Conservation (phyloP, 1,284 basidiomycete species). For the Golubevia sp. region DNA sequence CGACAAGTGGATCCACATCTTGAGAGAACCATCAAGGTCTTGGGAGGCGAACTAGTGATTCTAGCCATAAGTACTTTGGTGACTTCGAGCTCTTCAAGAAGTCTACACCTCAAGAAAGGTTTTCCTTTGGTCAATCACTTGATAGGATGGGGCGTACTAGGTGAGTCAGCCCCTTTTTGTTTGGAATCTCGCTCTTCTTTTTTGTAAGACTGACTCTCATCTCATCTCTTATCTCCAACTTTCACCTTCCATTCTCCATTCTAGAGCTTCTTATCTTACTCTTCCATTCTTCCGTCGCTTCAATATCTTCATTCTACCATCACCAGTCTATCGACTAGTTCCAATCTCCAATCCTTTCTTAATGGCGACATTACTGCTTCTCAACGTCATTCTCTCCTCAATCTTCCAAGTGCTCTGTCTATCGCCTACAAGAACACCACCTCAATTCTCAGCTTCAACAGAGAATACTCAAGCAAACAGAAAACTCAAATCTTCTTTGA, state of each 20-base stretch:
- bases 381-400: slow-evolving; percentile 77
- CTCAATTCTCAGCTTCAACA: not conserved
- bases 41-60: no score
- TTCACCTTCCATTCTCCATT: not conserved
- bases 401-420: slow-evolving; percentile 62
- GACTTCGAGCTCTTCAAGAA: slow-evolving; percentile 65
- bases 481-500: no score
- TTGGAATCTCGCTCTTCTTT: not conserved
- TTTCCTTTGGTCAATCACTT: slow-evolving; percentile 71
- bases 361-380: slow-evolving; percentile 70
- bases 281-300: slow-evolving; percentile 45
- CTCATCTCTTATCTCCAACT: not conserved
- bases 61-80: no score
- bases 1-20: no score
- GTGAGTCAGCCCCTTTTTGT: slow-evolving; percentile 64
- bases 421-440: not conserved
- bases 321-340: slow-evolving; percentile 84
- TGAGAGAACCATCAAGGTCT: no score
- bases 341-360: slow-evolving; percentile 85
- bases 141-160: slow-evolving; percentile 72
- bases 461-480: no score
- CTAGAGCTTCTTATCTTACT: slow-evolving; percentile 10
- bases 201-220: not conserved
- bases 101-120: slow-evolving; percentile 72
- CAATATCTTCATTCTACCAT: slow-evolving; percentile 71